These are phyloP conservation scores for Trichoderma oligosporum DNA, from an alignment of 2,329 filamentous ascomycete genomes.

Conservation along the genomic window DNA sequence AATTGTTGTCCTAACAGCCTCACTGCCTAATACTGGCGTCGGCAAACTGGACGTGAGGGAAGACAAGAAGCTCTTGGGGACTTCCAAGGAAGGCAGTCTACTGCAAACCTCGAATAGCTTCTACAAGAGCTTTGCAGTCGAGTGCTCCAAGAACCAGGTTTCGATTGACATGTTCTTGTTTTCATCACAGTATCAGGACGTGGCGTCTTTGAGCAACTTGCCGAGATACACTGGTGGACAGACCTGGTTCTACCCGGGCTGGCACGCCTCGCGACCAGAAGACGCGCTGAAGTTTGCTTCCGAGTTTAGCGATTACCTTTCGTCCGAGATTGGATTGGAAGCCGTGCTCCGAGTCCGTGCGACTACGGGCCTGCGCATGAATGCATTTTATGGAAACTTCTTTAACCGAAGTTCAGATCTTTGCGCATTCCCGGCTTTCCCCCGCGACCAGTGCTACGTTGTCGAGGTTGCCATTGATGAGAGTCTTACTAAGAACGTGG, in stretches of 20 bases:
- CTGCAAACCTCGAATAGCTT: slow-evolving; percentile 93
- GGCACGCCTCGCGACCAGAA: slow-evolving; percentile 89
- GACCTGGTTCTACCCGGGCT: slow-evolving; percentile 97
- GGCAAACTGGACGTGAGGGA: slow-evolving; percentile 91
- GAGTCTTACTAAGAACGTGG: slow-evolving; percentile 82
- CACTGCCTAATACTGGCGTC: slow-evolving; percentile 82
- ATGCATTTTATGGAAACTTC: slow-evolving; percentile 98
- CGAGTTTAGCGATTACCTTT: slow-evolving; percentile 96
- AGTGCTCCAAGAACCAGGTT: slow-evolving; percentile 98
- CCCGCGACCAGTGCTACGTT: slow-evolving; percentile 93
- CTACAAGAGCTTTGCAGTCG: slow-evolving; percentile 98
- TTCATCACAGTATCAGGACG: slow-evolving; percentile 93
- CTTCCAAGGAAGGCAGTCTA: slow-evolving; percentile 81
- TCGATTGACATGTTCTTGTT: slow-evolving; percentile 99
- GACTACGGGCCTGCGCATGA: slow-evolving; percentile 92
- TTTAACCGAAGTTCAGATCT: slow-evolving; percentile 98
- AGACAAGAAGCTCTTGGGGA: slow-evolving; percentile 93
- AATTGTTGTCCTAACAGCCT: slow-evolving; percentile 85
- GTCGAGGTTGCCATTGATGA: slow-evolving; percentile 98
- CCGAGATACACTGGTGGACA: slow-evolving; percentile 95
- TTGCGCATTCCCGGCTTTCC: slow-evolving; percentile 96
- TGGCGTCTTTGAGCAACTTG: slow-evolving; percentile 91
- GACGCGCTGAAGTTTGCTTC: slow-evolving; percentile 97
- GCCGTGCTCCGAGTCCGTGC: slow-evolving; percentile 93
- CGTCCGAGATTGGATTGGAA: slow-evolving; percentile 91